Percentiles rank a stretch among this genome's conserved stretches.
Conservation (phyloP, 139 green algal species). For the Auxenochlorella pyrenoidosa region DNA sequence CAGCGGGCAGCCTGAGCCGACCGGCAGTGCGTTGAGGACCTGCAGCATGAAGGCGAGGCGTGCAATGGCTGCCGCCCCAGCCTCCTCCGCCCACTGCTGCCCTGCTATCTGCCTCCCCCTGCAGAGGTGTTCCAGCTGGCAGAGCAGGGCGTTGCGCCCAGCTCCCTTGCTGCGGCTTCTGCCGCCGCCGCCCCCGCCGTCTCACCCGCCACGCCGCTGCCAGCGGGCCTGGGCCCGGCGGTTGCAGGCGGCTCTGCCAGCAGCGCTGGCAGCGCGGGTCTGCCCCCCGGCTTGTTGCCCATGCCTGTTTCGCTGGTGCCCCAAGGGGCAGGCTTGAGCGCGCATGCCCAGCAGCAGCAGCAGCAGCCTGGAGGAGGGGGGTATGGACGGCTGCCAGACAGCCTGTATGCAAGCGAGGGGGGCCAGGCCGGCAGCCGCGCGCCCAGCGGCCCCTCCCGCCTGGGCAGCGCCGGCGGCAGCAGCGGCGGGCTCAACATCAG, state of each 20-base stretch:
- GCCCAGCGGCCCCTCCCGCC: background rate
- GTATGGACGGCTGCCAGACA: background rate
- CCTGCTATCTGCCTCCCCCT: background rate
- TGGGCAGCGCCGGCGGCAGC: background rate
- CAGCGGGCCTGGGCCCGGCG: background rate
- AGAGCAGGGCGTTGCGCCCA: background rate
- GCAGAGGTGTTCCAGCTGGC: conserved; percentile 29
- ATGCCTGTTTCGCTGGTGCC: background rate
- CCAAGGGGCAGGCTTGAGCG: background rate
- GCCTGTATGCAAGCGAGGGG: background rate
- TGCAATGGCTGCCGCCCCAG: no score
- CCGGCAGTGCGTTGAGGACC: no score
- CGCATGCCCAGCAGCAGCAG: background rate
- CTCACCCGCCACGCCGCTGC: conserved; percentile 15
- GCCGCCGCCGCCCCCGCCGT: background rate
- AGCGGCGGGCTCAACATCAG: background rate
- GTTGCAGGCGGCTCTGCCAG: background rate
- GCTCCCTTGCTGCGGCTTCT: background rate
- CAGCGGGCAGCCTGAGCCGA: no score
- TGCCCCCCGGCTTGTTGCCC: background rate
- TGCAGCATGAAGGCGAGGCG: background rate
- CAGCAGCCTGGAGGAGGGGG: background rate
- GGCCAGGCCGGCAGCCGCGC: background rate
- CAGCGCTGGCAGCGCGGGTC: background rate
- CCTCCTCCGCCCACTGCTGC: background rate